Evolutionary conservation across 768 basidiomycete species (phyloP), one percentile per base, ranked within the genome.

Genomic region (Royoungia palumana): DNA sequence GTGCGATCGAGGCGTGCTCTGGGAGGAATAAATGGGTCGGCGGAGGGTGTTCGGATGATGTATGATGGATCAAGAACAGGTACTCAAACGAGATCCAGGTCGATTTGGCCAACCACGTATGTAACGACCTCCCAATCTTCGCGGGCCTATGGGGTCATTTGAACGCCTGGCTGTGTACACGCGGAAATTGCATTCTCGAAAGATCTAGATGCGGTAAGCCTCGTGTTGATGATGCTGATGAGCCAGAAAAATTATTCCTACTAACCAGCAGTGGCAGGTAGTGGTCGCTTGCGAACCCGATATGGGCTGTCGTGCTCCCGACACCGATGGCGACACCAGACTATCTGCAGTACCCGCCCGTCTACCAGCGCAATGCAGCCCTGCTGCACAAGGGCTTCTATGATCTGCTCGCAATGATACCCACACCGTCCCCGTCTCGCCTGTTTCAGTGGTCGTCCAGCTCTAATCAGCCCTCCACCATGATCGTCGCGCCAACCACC

Each of bases 351-450:
- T 28, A 28, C 28, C 11, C 28, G 2, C 12, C 28, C 2, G 28
- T 28, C 2, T 28, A 28, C 6, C 28, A 9, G 13, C 28, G 10
- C 28, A 13, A 28, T 28, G 52, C 67, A 27, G 69, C 72, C 58
- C 70, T 78, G 44, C 72, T 92, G 34, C 89, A 93, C 77, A 86
- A 89, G 56, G 91, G 89, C n/a, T 91, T 91, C 75, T 92, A 89
- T 69, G 87, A 90, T 73, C 77, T 92, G 25, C 75, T 90, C 32
- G 76, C 88, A 21, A 78, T 89, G 73, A 87, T 89, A 55, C 85
- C 84, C 35, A 85, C 28, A 28, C 28, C 28, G 1, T 28, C 28
- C 12, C 28, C 28, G 11, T 28, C 83, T 43, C 76, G 83, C 35
- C 25, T 58, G 2, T 72, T 86, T 50, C 72, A 83, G 41, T 84